A percentile compares a stretch with the other conserved stretches of the same genome.
Evolutionary conservation across 2,329 filamentous ascomycete species (phyloP).

Genomic region (Botryotinia calthae): DNA sequence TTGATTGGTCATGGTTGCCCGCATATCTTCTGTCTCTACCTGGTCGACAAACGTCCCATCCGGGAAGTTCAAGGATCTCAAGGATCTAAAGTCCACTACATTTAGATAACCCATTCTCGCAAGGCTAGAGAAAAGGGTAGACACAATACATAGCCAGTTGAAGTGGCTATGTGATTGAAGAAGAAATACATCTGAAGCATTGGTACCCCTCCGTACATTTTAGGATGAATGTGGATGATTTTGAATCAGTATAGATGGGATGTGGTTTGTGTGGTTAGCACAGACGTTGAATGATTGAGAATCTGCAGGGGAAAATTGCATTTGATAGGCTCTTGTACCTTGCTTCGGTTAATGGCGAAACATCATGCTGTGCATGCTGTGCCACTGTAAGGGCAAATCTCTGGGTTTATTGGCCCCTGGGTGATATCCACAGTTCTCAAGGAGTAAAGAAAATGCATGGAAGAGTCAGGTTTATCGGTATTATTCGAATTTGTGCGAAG

Average conservation of each 20-base stretch:
- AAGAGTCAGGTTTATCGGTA: background rate
- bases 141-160: slow-evolving; percentile 17
- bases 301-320: background rate
- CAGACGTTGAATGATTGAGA: slow-evolving; percentile 9
- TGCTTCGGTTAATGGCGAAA: slow-evolving; percentile 14
- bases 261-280: background rate
- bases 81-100: slow-evolving; percentile 9
- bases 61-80: background rate
- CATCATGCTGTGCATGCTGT: slow-evolving; percentile 3
- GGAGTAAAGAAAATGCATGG: background rate
- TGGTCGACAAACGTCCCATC: slow-evolving; percentile 6
- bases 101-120: background rate
- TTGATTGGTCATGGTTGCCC: slow-evolving; percentile 11
- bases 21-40: background rate
- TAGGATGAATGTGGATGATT: slow-evolving; percentile 7
- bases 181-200: slow-evolving; percentile 19
- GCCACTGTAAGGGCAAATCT: slow-evolving; percentile 3
- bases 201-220: background rate
- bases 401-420: slow-evolving; percentile 16
- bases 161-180: slow-evolving; percentile 10
- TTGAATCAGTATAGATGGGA: background rate
- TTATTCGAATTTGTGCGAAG: background rate
- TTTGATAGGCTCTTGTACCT: slow-evolving; percentile 9
- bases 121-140: background rate
- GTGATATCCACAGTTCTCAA: slow-evolving; percentile 4